Percentiles rank a stretch among this genome's conserved stretches.
Conservation (phyloP, 257 asterid genomes). For the Prunella vulgaris region DNA sequence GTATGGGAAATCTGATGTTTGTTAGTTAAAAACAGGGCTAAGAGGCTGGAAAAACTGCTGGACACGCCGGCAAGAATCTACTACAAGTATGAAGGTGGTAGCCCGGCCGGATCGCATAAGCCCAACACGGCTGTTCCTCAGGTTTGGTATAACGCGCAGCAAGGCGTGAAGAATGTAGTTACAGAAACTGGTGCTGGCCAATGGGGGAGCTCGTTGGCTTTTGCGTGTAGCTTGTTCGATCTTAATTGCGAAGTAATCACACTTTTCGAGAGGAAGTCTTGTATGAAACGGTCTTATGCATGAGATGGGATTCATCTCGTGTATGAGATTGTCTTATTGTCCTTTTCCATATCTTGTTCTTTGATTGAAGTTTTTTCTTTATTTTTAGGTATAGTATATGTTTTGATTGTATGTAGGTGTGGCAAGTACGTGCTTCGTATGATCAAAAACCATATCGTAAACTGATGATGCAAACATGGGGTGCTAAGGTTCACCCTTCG, state of each 20-base stretch:
- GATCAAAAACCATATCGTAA: slow-evolving; percentile 94
- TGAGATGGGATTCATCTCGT: no score
- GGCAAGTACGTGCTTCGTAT: slow-evolving; percentile 93
- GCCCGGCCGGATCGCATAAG: slow-evolving; percentile 97
- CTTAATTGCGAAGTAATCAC: slow-evolving; percentile 69
- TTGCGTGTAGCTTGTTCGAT: slow-evolving; percentile 79
- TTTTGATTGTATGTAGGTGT: slow-evolving; percentile 43
- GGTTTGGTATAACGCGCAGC: slow-evolving; percentile 81
- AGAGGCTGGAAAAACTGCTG: slow-evolving; percentile 84
- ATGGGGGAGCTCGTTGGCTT: slow-evolving; percentile 90
- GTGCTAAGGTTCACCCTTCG: slow-evolving; percentile 94
- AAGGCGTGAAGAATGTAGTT: slow-evolving; percentile 69
- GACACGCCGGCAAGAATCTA: slow-evolving; percentile 89
- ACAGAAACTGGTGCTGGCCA: slow-evolving; percentile 98
- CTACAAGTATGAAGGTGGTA: slow-evolving; percentile 90
- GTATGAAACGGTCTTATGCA: no score
- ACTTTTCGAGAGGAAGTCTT: neutral
- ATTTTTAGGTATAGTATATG: neutral
- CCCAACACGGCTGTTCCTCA: slow-evolving; percentile 95
- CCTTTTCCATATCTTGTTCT: neutral
- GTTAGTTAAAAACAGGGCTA: slow-evolving; percentile 50
- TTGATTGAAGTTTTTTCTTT: neutral
- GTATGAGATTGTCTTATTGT: no score
- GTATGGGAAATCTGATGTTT: slow-evolving; percentile 24
- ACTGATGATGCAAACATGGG: slow-evolving; percentile 97